These are phyloP conservation scores for Penicillium dipodomyicola DNA, from an alignment of 495 filamentous ascomycete species.

Conservation along the genomic window DNA sequence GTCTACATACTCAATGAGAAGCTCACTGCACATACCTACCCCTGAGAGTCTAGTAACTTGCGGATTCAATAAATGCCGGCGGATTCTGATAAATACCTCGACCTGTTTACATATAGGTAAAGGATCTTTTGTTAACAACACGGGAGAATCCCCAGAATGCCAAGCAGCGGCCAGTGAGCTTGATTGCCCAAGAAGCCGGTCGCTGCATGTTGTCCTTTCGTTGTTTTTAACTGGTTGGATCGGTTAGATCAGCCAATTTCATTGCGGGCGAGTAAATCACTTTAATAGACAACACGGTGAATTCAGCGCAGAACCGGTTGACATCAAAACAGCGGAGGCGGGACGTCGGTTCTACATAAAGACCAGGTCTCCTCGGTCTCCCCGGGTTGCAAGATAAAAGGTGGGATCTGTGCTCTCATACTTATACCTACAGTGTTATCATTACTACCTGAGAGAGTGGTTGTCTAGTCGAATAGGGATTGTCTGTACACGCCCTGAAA, in stretches of 20 bases:
- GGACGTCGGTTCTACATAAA: not conserved
- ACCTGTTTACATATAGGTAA: too few species aligned
- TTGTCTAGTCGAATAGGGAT: not conserved
- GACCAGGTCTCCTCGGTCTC: not conserved
- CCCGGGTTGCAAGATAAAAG: not conserved
- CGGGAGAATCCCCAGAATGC: not conserved
- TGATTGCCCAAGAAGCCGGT: conserved; percentile 15
- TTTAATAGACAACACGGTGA: not conserved
- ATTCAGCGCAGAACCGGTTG: not conserved
- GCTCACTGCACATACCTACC: too few species aligned
- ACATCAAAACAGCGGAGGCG: not conserved
- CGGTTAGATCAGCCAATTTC: conserved; percentile 2
- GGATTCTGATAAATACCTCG: too few species aligned
- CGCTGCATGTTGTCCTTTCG: not conserved
- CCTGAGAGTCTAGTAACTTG: too few species aligned
- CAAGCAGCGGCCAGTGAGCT: conserved; percentile 4
- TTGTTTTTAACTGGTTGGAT: conserved; percentile 9
- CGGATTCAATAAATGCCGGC: too few species aligned
- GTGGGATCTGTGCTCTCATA: not conserved
- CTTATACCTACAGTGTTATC: not conserved
- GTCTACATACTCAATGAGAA: too few species aligned
- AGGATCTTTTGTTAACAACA: too few species aligned
- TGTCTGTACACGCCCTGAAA: not conserved
- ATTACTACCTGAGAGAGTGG: not conserved
- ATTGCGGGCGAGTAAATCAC: not conserved